Percentiles rank a stretch among this genome's conserved stretches.
phyloP scores from a whole-genome alignment of 352 stramenopile genomes.

The Globisporangium polare region DNA sequence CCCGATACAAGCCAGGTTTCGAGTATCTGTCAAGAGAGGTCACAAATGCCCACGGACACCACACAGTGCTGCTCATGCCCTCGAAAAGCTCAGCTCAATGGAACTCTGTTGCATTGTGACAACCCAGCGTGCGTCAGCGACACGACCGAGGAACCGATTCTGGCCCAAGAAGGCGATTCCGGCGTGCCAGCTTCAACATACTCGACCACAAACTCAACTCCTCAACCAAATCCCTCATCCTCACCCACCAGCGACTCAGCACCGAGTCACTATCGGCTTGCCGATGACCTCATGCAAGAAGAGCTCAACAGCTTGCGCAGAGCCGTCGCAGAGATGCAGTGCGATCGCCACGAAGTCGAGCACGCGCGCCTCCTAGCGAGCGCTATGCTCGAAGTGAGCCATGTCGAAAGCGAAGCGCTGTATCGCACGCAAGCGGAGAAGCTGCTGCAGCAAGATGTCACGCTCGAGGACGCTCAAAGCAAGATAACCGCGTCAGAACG shows the following conservation, averaged over 20 bases:
- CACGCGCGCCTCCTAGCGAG: conserved; percentile 20
- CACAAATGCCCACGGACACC: background rate
- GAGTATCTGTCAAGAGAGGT: background rate
- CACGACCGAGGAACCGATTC: background rate
- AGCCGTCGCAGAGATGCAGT: conserved; percentile 36
- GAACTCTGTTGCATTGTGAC: background rate
- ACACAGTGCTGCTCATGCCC: background rate
- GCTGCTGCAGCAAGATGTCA: conserved; percentile 29
- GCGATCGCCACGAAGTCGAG: conserved; percentile 30
- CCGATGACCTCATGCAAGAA: conserved; percentile 38
- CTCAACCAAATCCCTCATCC: background rate
- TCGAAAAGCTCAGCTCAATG: background rate
- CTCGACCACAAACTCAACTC: background rate
- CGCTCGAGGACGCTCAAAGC: conserved; percentile 20
- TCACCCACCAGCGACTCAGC: background rate
- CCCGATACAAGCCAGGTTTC: too few species aligned
- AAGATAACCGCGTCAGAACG: conserved; percentile 21
- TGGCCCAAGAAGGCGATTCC: background rate
- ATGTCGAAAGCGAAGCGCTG: conserved; percentile 11
- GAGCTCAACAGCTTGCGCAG: conserved; percentile 45
- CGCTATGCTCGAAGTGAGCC: conserved; percentile 20
- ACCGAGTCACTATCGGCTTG: background rate
- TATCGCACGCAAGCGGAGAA: conserved; percentile 26
- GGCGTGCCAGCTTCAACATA: background rate
- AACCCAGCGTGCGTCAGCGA: background rate